Base-by-base conservation (phyloP, 2,329 filamentous ascomycete species). In the Bipolaris zeicola region DNA sequence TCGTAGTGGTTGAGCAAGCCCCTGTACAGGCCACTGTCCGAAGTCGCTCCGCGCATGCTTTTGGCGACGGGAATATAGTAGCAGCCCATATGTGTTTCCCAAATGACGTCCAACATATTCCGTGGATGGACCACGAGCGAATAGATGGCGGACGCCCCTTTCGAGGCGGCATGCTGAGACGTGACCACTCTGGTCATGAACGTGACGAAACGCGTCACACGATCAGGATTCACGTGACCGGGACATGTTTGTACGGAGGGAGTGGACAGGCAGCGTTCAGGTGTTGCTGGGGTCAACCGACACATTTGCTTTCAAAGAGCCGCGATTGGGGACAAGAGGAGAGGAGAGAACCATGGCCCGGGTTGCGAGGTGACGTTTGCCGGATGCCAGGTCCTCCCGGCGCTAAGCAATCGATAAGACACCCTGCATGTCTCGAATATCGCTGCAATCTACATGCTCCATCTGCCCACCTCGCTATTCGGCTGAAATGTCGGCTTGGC, bases 361-460 rank as follows among this genome's bases (percentile, higher is more conserved):
- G 33, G 37, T 46, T 50, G 36, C 44, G 28, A 39, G 36, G 49
- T 56, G 52, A 59, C 45, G 49, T 59, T 59, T 57, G 5, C 20
- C 49, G 49, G 53, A n/a, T 36, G 28, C 18, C 11, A 41, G 18
- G 49, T 38, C 36, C n/a, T 43, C 56, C 49, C 49, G 41, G 49
- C 53, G 45, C 44, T 59, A 59, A 48, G 22, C 33, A 50, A 52
- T 58, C 52, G 57, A 52, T 57, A 57, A 52, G 48, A 46, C 34
- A 37, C 36, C 18, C 5, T 39, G n/a, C 13, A 45, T 20, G 41
- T 16, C 34, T 16, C 36, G 34, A 52, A 28, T 28, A 28, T 28
- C 8, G 26, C 26, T 28, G 26, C 26, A 28, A 28, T 28, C 26
- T 28, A 28, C 8, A 10, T 28, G 26, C 26, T 8, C 16, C 6